Percentiles rank a stretch among this genome's conserved stretches.
phyloP scores from a whole-genome alignment of 129 eudicot species.

The Chrysanthemum makinoi region DNA sequence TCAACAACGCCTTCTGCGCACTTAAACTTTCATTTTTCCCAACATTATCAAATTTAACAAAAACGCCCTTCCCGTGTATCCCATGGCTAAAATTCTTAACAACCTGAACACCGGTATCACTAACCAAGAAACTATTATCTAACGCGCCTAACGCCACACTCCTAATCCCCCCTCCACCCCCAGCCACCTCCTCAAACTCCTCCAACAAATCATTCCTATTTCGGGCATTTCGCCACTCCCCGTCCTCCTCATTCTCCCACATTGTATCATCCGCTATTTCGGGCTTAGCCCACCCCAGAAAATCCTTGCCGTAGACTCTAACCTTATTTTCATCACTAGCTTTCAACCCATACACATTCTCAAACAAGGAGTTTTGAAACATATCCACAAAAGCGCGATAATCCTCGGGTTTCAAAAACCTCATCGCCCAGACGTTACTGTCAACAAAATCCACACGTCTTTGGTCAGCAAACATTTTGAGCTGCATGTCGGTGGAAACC shows the following conservation, averaged over 20 bases:
- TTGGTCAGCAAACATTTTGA: conserved; percentile 92
- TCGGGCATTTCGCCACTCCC: conserved; percentile 52
- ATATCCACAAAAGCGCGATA: conserved; percentile 55
- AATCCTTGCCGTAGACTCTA: conserved; percentile 86
- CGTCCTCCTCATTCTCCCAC: conserved; percentile 90
- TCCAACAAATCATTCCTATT: conserved; percentile 62
- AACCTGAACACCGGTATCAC: conserved; percentile 83
- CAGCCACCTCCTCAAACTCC: conserved; percentile 80
- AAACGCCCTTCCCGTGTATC: conserved; percentile 92
- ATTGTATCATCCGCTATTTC: conserved; percentile 77
- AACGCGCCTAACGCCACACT: conserved; percentile 90
- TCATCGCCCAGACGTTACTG: conserved; percentile 87
- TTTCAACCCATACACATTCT: conserved; percentile 73
- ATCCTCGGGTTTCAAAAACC: conserved; percentile 56
- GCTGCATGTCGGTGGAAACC: conserved; percentile 80
- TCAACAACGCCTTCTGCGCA: conserved; percentile 71
- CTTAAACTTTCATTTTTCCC: conserved; percentile 29
- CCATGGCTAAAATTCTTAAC: conserved; percentile 97
- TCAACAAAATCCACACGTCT: conserved; percentile 84
- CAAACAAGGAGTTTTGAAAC: conserved; percentile 83
- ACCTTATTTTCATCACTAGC: conserved; percentile 80
- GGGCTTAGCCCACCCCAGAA: conserved; percentile 80
- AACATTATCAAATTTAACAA: conserved; percentile 70
- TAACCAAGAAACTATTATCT: conserved; percentile 89
- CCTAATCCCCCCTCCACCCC: conserved; percentile 71